Evolutionary conservation across 169 alveolate species (phyloP), one percentile per base, ranked within the genome.

Genomic region (Miamiensis avidus): DNA sequence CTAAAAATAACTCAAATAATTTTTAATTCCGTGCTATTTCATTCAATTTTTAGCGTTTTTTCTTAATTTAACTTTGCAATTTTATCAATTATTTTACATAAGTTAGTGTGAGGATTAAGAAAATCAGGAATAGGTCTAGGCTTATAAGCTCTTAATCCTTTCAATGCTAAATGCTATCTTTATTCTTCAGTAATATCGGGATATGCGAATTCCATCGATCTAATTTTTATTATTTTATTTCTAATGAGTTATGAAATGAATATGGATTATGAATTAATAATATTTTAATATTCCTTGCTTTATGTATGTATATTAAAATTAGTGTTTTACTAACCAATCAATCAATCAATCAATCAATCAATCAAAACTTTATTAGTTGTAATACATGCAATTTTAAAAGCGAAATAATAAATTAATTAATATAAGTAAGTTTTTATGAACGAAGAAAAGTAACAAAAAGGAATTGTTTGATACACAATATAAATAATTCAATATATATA

Each of bases 71-170:
- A 29, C 31, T 76, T 76, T 31, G 28, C 32, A 29, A 20, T 76
- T 0, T 11, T 74, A 29, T 74, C 34, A 4, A 25, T 29, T 31
- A 29, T 76, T 31, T 1, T 84, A 84, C 84, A 84, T 76, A 4
- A 26, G 20, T 29, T 34, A 25, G 81, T 64, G 75, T 33, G 81
- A 6, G 86, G 89, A 85, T 85, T 85, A 16, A 65, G 32, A 34
- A 31, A 65, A 31, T 29, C 78, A 32, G 85, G 85, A 26, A 85
- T 29, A 16, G 85, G 83, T 31, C 31, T 78, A 64, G 76, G 73
- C 34, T 78, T 29, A 30, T 69, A 85, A 30, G 81, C 82, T 25
- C 74, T 74, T 32, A 85, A 85, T 29, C 89, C 89, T 74, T 85
- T 31, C 31, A 32, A 33, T 33, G 34, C 64, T 77, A 77, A 77